Conservation (phyloP, 495 filamentous ascomycete genomes). For the Oleoguttula mirabilis region DNA sequence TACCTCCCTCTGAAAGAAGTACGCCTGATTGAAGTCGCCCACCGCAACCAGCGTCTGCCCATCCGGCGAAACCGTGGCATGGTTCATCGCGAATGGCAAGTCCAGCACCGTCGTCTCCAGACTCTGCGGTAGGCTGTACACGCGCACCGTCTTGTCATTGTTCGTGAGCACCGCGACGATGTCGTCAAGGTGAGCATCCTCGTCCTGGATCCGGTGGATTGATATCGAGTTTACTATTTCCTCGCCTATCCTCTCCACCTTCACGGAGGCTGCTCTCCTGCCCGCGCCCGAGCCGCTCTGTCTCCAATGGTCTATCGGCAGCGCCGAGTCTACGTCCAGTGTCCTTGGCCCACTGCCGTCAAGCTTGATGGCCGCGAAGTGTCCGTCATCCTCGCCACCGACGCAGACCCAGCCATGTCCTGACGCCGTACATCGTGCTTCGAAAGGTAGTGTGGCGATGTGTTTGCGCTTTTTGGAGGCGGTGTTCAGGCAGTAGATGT, state of each 20-base stretch:
- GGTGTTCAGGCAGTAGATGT: conserved; percentile 57
- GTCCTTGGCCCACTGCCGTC: conserved; percentile 29
- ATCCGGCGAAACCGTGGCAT: conserved; percentile 82
- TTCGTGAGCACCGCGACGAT: conserved; percentile 63
- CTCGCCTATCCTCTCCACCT: conserved; percentile 31
- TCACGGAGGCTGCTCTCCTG: conserved; percentile 20
- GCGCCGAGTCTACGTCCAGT: conserved; percentile 46
- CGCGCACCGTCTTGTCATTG: conserved; percentile 75
- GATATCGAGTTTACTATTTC: conserved; percentile 60
- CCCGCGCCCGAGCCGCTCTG: not conserved
- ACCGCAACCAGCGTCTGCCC: conserved; percentile 69
- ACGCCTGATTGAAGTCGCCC: conserved; percentile 71
- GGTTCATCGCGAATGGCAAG: conserved; percentile 76
- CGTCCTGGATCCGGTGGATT: conserved; percentile 45
- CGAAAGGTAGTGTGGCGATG: conserved; percentile 67
- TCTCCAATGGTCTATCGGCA: conserved; percentile 43
- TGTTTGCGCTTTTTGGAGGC: conserved; percentile 59
- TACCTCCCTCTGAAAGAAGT: conserved; percentile 52
- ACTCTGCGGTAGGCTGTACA: conserved; percentile 58
- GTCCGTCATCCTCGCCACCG: conserved; percentile 67
- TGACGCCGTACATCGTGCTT: conserved; percentile 71
- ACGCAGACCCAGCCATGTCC: conserved; percentile 80
- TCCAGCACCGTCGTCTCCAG: conserved; percentile 53
- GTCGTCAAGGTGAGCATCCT: conserved; percentile 37
- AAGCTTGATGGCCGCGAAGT: conserved; percentile 68